Base-by-base conservation (phyloP, 768 basidiomycete genomes). In the Exidia glandulosa region DNA sequence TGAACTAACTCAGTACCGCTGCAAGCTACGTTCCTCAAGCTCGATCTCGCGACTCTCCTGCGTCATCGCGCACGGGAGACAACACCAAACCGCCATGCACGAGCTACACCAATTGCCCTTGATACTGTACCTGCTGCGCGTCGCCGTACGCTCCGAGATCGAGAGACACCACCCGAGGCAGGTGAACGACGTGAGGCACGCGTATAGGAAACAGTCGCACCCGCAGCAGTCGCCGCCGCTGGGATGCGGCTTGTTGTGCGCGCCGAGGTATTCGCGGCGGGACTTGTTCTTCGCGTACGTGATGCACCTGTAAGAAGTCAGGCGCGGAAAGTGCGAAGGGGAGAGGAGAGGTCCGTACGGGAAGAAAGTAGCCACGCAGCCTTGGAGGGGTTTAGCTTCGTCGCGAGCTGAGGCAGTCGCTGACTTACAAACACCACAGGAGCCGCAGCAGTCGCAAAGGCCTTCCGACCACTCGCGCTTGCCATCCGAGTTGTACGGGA, bases 21-120 rank as follows among this genome's bases (percentile, higher is more conserved):
- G 16, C 16, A 61, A 47, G 56, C 56, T 57, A 47, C 59, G 63
- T 52, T 80, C 79, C 65, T 81, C 80, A 58, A 78, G 66, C 64
- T 74, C 73, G 13, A 82, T 62, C 62, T 82, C 80, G 31, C 73
- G 71, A 32, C 70, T 70, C 61, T 78, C 80, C 65, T 82, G 81
- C 0, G 73, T 72, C 47, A 82, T 75, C 16, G 72, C 73, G 65
- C 81, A 83, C 19, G 80, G 74, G 0, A 64, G 62, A 64, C 80
- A 82, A 63, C 70, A 81, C 30, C 67, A 72, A 0, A 76, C 67
- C 3, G 72, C 60, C 36, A 66, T 66, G 62, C 76, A 80, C 60
- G 81, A 80, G 2, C 70, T 70, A 56, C 69, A 68, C 12, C 68
- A 63, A n/a, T 71, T 70, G 16, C 81, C 82, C 25, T 71, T 70